Evolutionary conservation across 495 filamentous ascomycete species (phyloP).

Genomic region (Penicillium pulvis): DNA sequence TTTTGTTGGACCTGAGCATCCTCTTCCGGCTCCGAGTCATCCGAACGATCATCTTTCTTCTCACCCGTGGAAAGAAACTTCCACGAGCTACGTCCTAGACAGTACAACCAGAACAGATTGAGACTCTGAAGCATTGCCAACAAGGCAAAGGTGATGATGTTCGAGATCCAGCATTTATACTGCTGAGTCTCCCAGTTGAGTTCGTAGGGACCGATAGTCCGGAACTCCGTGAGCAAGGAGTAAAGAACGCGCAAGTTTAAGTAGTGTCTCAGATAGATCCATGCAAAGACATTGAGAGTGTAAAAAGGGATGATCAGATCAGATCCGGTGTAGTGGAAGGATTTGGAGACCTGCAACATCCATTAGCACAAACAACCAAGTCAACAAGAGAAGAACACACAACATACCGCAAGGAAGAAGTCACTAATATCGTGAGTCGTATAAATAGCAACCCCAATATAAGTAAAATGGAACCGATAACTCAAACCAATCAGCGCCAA

Average conservation of each 20-base stretch:
- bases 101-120: conserved; percentile 79
- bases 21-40: conserved; percentile 17
- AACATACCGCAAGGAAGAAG: conserved; percentile 86
- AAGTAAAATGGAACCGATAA: conserved; percentile 93
- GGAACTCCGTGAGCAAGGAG: conserved; percentile 76
- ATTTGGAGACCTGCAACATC: conserved; percentile 69
- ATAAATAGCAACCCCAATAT: conserved; percentile 88
- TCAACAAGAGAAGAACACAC: not conserved
- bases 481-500: conserved; percentile 74
- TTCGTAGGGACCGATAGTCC: conserved; percentile 76
- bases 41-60: conserved; percentile 34
- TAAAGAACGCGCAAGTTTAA: conserved; percentile 78
- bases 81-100: conserved; percentile 55
- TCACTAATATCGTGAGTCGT: conserved; percentile 90
- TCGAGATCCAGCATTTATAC: conserved; percentile 71
- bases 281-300: conserved; percentile 69
- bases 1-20: not conserved
- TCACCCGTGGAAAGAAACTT: conserved; percentile 23
- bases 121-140: conserved; percentile 69
- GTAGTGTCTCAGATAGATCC: conserved; percentile 89
- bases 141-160: conserved; percentile 63
- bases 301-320: conserved; percentile 73
- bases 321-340: conserved; percentile 81
- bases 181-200: conserved; percentile 74
- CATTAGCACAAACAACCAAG: conserved; percentile 4